Base-by-base conservation (phyloP, 2,329 filamentous ascomycete genomes). In the Colletotrichum sp. region DNA sequence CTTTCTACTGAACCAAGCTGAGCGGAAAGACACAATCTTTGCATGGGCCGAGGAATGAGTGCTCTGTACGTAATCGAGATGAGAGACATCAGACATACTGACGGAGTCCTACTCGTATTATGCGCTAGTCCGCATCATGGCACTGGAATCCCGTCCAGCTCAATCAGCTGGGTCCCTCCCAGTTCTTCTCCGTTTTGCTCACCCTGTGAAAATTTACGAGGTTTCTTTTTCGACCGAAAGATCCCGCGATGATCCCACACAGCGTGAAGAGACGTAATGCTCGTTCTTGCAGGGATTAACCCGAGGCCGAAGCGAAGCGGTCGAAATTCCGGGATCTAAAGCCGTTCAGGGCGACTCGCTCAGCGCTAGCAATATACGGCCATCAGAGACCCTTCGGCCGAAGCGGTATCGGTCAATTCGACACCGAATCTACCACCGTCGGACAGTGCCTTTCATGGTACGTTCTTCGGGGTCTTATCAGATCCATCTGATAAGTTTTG, bases 401-500 rank as follows among this genome's bases (percentile, higher is more conserved):
- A 75, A 64, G 39, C 70, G 16, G 39, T 6, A 36, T 75, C 72
- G 68, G 72, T 24, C 16, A 67, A 16, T 72, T 57, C 60, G 60
- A 18, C 26, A 24, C 68, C 72, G 68, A 74, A 18, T 55, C 60
- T 57, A 32, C 24, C 32, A 32, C 24, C 32, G 26, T 24, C 63
- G 34, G 55, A 21, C 28, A 16, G 28, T 18, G n/a, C 30, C 64
- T 43, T 48, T 30, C 26, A 21, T 32, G 4, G 24, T 18, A 15
- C 28, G 34, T 43, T 70, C 30, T 28, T 48, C 36, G 3, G 52
- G 57, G 73, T 79, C 76, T 84, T 83, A 83, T 84, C 82, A 80
- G 82, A 83, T 83, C 57, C 77, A 83, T 83, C 82, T 79, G 82
- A 83, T 84, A 83, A 81, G 75, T 71, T 32, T 57, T 39, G 4